phyloP scores from a whole-genome alignment of 352 stramenopile species.

The Blastocystis sp. region DNA sequence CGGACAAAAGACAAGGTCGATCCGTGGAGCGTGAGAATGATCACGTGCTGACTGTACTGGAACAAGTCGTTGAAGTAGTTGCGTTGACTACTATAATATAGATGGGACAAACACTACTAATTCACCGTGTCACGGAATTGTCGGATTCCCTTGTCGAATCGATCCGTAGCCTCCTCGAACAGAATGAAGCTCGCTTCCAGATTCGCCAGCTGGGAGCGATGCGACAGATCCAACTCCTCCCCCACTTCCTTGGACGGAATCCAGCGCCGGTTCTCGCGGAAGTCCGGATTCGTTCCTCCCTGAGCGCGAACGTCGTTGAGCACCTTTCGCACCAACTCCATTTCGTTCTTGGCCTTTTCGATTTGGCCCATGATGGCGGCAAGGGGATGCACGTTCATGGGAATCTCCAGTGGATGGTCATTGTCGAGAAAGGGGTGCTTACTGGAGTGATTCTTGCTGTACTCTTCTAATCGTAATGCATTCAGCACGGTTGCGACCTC shows the following conservation, averaged over 20 bases:
- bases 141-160: background rate
- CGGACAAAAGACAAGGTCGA: slow-evolving; percentile 23
- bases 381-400: slow-evolving; percentile 2
- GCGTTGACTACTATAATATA: slow-evolving; percentile 10
- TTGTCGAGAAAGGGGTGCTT: slow-evolving; percentile 49
- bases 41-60: slow-evolving; percentile 25
- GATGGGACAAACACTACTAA: background rate
- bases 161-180: slow-evolving; percentile 20
- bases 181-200: slow-evolving; percentile 46
- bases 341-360: slow-evolving; percentile 10
- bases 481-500: background rate
- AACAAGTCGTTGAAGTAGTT: slow-evolving; percentile 57
- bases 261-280: background rate
- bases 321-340: slow-evolving; percentile 1
- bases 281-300: background rate
- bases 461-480: slow-evolving; percentile 24
- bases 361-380: slow-evolving; percentile 21
- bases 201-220: slow-evolving; percentile 15
- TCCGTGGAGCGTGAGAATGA: slow-evolving; percentile 38
- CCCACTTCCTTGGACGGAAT: background rate
- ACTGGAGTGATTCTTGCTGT: background rate
- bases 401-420: background rate
- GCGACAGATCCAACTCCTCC: background rate
- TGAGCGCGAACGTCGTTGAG: slow-evolving; percentile 11
- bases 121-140: background rate